Evolutionary conservation across 73 alveolate genomes (phyloP).

Genomic region (Stentor roeselii): DNA sequence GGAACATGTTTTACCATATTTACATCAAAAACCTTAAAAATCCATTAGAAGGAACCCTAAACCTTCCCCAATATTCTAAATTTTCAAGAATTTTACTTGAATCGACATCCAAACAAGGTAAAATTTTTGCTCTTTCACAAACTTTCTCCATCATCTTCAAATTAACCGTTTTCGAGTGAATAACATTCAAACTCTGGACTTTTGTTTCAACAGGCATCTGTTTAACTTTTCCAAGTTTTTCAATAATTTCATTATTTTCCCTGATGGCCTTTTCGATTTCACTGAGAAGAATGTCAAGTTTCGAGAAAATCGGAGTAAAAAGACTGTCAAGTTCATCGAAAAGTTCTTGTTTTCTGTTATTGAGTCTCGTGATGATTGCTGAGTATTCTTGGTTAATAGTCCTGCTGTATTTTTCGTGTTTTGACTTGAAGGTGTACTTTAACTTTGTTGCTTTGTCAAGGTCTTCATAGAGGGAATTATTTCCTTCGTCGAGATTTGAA

Average conservation of each 20-base stretch:
- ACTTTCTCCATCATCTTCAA: neutral
- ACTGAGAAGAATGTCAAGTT: neutral
- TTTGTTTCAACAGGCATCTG: neutral
- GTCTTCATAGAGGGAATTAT: neutral
- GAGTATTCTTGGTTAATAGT: neutral
- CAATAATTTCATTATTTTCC: neutral
- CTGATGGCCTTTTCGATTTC: neutral
- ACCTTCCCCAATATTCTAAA: neutral
- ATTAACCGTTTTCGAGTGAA: neutral
- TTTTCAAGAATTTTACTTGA: neutral
- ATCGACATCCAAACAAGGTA: neutral
- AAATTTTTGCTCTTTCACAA: neutral
- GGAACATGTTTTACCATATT: constrained; percentile 2
- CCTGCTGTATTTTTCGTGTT: neutral
- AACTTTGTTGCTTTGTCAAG: neutral
- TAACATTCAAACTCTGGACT: neutral
- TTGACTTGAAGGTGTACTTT: neutral
- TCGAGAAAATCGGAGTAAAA: neutral
- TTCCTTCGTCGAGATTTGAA: neutral
- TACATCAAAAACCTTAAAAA: neutral
- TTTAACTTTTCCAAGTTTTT: neutral
- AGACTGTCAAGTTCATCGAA: neutral
- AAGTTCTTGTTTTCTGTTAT: neutral
- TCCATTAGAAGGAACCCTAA: neutral
- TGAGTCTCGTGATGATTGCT: neutral